Conservation (phyloP, 352 stramenopile genomes). For the Globisporangium canariense region DNA sequence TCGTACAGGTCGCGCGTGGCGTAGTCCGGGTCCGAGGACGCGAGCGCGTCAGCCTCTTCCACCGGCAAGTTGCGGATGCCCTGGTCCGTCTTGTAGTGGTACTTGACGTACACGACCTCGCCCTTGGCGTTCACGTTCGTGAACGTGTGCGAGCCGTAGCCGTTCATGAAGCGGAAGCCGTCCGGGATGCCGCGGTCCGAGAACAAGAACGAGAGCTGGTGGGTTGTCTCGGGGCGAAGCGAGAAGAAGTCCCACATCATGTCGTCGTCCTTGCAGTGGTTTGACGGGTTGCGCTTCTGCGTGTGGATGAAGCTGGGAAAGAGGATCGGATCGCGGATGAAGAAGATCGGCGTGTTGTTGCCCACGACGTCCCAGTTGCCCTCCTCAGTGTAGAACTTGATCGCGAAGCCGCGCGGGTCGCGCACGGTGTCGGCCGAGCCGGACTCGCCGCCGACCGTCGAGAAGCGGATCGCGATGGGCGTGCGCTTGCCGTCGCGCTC, state of each 20-base stretch:
- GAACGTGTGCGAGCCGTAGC: constrained; percentile 92
- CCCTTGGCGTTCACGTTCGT: constrained; percentile 83
- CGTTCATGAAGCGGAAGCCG: constrained; percentile 90
- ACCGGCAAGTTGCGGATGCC: constrained; percentile 87
- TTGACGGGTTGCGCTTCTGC: constrained; percentile 89
- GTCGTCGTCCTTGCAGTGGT: constrained; percentile 81
- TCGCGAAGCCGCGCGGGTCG: constrained; percentile 88
- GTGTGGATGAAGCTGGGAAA: constrained; percentile 94
- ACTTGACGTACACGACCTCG: constrained; percentile 88
- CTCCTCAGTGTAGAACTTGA: constrained; percentile 94
- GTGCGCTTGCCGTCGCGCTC: constrained; percentile 76
- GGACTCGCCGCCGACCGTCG: constrained; percentile 75
- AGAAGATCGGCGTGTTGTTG: constrained; percentile 94
- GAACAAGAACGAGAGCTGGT: constrained; percentile 90
- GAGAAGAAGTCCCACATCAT: constrained; percentile 93
- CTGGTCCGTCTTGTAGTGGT: constrained; percentile 91
- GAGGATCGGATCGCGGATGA: constrained; percentile 91
- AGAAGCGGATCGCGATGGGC: constrained; percentile 83
- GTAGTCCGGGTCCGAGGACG: constrained; percentile 82
- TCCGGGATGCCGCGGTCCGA: constrained; percentile 86
- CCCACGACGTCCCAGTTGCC: constrained; percentile 93
- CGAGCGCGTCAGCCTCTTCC: constrained; percentile 69
- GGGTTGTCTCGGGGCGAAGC: constrained; percentile 88
- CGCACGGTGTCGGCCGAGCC: constrained; percentile 83
- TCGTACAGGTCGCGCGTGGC: constrained; percentile 90